phyloP scores from a whole-genome alignment of 2,329 filamentous ascomycete genomes.

The Ceratocystis cacaofunesta region DNA sequence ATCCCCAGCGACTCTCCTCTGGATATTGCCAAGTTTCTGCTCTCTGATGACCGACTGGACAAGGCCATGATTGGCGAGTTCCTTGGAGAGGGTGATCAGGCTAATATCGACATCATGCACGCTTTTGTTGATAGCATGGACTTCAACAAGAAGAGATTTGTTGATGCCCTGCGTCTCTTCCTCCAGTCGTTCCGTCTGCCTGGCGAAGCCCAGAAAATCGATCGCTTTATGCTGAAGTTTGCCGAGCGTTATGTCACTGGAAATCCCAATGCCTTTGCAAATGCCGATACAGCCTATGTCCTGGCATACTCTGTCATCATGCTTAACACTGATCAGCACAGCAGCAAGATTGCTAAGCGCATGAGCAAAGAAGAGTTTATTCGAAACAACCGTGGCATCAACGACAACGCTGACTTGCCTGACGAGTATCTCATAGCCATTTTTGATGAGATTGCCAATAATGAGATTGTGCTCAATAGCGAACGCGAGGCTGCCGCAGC shows the following conservation, averaged over 20 bases:
- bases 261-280: constrained; percentile 94
- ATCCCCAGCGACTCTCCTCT: constrained; percentile 63
- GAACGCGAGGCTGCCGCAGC: constrained; percentile 82
- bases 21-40: constrained; percentile 72
- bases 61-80: constrained; percentile 90
- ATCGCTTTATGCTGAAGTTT: constrained; percentile 98
- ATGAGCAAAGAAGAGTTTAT: constrained; percentile 98
- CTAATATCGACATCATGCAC: constrained; percentile 96
- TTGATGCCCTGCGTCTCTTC: constrained; percentile 81
- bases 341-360: constrained; percentile 62
- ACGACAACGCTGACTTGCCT: constrained; percentile 85
- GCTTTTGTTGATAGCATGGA: constrained; percentile 94
- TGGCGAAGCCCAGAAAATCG: constrained; percentile 95
- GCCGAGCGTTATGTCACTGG: constrained; percentile 88
- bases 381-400: constrained; percentile 97
- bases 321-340: constrained; percentile 92
- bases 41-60: constrained; percentile 69
- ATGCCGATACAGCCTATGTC: constrained; percentile 94
- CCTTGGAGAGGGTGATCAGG: constrained; percentile 79
- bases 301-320: constrained; percentile 92
- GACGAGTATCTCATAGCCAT: constrained; percentile 82
- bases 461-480: constrained; percentile 89
- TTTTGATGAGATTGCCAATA: constrained; percentile 77
- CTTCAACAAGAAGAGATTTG: constrained; percentile 79
- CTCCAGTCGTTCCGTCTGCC: constrained; percentile 88